Evolutionary conservation across 2,329 filamentous ascomycete genomes (phyloP), one percentile per base, ranked within the genome.

Genomic region (Penicillium sp.): DNA sequence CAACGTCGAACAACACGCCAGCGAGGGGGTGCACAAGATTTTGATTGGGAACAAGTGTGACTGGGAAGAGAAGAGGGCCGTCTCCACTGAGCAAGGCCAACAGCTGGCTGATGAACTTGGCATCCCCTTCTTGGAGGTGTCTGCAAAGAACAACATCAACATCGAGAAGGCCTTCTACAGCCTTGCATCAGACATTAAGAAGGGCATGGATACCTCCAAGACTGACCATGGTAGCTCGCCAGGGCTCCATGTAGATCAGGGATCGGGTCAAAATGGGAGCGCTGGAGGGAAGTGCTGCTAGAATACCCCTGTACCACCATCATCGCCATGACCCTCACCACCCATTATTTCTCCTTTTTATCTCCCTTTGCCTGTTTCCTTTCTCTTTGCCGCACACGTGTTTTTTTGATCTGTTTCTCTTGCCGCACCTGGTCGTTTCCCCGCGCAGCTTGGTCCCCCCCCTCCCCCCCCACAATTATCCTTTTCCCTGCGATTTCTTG

Each of bases 21-120:
- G 92, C 72, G 95, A 98, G 82, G 95, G 95, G 73, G 95, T 99
- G 76, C 97, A 98, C 87, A 99, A 98, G 85, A 98, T 99, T 76
- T 87, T 99, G 68, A 97, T 99, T 70, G 95, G 95, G 77, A 99
- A 99, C 86, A 99, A 99, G 83, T 99, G 95, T 82, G 95, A 99
- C 81, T 98, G 95, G 95, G 95, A 98, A 80, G 95, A 99, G 82
- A 98, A 98, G 85, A 90, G 95, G 70, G 93, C 91, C 58, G 91
- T 99, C 45, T 93, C 92, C 53, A 96, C 91, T 62, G 93, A 97
- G 78, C 90, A 93, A 75, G 95, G 95, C 71, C 93, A 99, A 79
- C 89, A 89, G 68, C 87, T 99, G 59, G 95, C 95, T 61, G 91
- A 97, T 80, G 95, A 98, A 80, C 89, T 99, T 63, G 93, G 93